Base-by-base conservation (phyloP, 192 early-diverging fungal genomes). In the Spizellomyces sp. region DNA sequence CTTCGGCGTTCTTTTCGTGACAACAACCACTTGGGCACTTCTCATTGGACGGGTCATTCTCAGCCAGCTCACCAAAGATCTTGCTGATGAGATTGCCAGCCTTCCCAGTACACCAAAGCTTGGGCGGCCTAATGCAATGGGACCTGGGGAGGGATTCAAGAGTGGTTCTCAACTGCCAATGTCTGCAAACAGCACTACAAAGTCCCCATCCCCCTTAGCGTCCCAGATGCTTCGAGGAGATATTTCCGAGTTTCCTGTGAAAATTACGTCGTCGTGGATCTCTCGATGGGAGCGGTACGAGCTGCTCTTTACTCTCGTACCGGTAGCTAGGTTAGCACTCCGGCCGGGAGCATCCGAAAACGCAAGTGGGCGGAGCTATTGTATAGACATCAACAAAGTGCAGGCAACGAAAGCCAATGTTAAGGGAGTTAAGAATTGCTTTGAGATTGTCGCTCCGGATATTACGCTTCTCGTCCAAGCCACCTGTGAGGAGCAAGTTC, bases 1-100 rank as follows among this genome's bases (percentile, higher is more conserved):
- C 17, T 68, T 68, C 54, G 66, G 66, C 4, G 66, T 68, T 19
- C 19, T 68, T 22, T 68, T 68, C 44, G 66, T 68, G n/a, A 68
- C 66, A 15, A 15, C 66, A 3, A 68, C 66, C 8, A 68, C 66
- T 1, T 68, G 66, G 66, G 66, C 66, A 8, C 36, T 68, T 8
- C 55, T 68, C 54, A 68, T 58, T 17, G 55, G 55, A 14, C 66
- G 66, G 8, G 52, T 68, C 7, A 19, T 68, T 15, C 10, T 58
- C 21, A 41, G 9, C 0, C 41, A 68, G 5, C 15, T 66, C 19
- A 50, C 45, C 0, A 46, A 45, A 1, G 17, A 46, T 21, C n/a
- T 0, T 6, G 45, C n/a, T 52, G 64, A 66, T 12, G 54, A 15
- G 7, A n/a, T 12, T 42, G 17, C 43, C 42, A 15, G 15, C 6